Evolutionary conservation across 257 asterid genomes (phyloP), one percentile per base, ranked within the genome.

Genomic region (Mentha longifolia): DNA sequence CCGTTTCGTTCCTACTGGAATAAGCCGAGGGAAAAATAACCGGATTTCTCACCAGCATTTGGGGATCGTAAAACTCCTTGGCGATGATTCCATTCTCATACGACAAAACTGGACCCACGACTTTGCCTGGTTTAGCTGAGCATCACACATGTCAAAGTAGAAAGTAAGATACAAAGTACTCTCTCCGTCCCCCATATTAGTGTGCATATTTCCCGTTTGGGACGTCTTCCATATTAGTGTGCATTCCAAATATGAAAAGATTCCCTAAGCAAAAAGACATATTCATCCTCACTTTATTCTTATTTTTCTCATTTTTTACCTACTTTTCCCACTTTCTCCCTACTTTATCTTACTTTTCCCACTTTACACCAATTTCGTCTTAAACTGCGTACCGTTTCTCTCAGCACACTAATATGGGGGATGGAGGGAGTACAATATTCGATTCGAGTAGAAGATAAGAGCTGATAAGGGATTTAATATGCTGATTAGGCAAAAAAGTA

Each of bases 41-140:
- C 33, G 61, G 69, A 52, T 70, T 86, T 81, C 88, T 82, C 58
- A 79, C 82, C 41, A 76, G 70, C 62, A 75, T 55, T 75, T 88
- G 51, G 31, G 86, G 86, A 76, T 90, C 91, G 10, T 79, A 84
- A 35, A 84, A 61, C 55, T 83, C 86, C 74, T 82, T 85, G 20
- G 30, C 30, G 61, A 61, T 71, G 68, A 69, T 82, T 33, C 80
- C 83, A 9, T 49, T 78, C 67, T 83, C 95, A 8, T 74, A 77
- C 3, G 79, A 76, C 66, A 85, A 52, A 63, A 74, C 75, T 56
- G 87, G 89, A 68, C 90, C 89, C 60, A 83, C 75, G 42, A 73
- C 83, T 69, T 82, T 87, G 47, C 94, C 94, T 37, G 96, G 86
- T 70, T 84, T 86, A 33, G 87, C 91, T 83, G 92, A 70, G 35